Evolutionary conservation across 495 filamentous ascomycete species (phyloP).

Genomic region (Hyaloscypha finlandica): DNA sequence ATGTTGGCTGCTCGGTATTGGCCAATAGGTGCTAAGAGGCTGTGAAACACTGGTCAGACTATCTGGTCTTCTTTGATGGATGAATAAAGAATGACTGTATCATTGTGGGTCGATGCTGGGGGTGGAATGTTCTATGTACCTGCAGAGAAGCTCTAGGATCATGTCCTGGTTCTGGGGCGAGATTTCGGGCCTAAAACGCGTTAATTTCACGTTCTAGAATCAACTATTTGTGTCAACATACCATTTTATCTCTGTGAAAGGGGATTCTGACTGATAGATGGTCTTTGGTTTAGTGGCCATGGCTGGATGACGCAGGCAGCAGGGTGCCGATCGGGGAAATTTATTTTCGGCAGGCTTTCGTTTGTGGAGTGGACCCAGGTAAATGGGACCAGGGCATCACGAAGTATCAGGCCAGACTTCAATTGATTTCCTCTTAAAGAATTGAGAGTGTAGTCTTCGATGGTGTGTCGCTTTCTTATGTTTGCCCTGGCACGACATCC

Average conservation of each 20-base stretch:
- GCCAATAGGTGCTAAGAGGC: conserved; percentile 59
- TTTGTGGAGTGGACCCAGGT: not conserved
- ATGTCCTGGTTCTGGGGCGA: conserved; percentile 50
- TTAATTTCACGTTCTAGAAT: conserved; percentile 9
- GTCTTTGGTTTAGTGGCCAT: conserved; percentile 43
- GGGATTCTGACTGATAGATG: conserved; percentile 44
- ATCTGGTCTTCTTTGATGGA: not conserved
- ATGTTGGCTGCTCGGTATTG: conserved; percentile 49
- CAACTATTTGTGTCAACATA: conserved; percentile 18
- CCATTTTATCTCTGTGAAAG: conserved; percentile 43
- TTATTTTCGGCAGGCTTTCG: not conserved
- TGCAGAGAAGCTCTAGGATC: conserved; percentile 57
- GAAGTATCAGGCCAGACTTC: not conserved
- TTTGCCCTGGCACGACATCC: too few relatives aligned
- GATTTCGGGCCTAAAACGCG: conserved; percentile 48
- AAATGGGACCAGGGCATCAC: too few relatives aligned
- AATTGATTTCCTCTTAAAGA: not conserved
- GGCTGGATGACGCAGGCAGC: not conserved
- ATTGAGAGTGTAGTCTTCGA: not conserved
- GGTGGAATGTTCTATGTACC: conserved; percentile 35
- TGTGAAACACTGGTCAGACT: conserved; percentile 31
- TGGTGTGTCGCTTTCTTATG: not conserved
- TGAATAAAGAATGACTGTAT: not conserved
- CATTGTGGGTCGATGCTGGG: not conserved
- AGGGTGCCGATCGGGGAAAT: not conserved